Percentiles rank a stretch among this genome's conserved stretches.
Conservation (phyloP, 331 rosid genomes). For the Malus hybrid region DNA sequence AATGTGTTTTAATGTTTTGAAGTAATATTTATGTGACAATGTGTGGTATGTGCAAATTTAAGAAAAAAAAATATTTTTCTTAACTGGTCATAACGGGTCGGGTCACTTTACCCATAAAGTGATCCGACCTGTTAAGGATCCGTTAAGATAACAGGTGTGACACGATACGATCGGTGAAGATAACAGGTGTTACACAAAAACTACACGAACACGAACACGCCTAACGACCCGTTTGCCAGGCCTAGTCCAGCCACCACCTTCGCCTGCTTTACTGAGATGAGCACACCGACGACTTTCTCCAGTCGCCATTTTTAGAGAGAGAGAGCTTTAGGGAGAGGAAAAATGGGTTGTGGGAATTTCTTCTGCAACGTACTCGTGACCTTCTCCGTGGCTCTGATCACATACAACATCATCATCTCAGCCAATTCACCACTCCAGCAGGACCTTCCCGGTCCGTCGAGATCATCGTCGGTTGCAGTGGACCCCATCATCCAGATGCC, state of each 20-base stretch:
- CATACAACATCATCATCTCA: slow-evolving; percentile 87
- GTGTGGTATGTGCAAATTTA: too few relatives aligned
- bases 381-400: slow-evolving; percentile 82
- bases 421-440: slow-evolving; percentile 74
- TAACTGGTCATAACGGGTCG: too few relatives aligned
- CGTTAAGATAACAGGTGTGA: too few relatives aligned
- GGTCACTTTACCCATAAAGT: too few relatives aligned
- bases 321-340: neutral
- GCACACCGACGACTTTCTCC: slow-evolving; percentile 18
- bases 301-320: neutral
- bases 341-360: slow-evolving; percentile 87
- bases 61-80: too few relatives aligned
- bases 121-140: too few relatives aligned
- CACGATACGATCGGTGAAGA: too few relatives aligned
- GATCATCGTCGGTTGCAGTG: slow-evolving; percentile 29
- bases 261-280: neutral
- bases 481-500: slow-evolving; percentile 98
- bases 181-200: too few relatives aligned
- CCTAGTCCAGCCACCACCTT: neutral
- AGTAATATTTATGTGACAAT: too few relatives aligned
- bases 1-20: too few relatives aligned
- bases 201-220: too few relatives aligned
- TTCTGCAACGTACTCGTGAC: slow-evolving; percentile 63
- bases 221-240: too few relatives aligned
- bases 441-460: slow-evolving; percentile 81